phyloP scores from a whole-genome alignment of 768 basidiomycete species.

The Leccinellum rugosiceps region DNA sequence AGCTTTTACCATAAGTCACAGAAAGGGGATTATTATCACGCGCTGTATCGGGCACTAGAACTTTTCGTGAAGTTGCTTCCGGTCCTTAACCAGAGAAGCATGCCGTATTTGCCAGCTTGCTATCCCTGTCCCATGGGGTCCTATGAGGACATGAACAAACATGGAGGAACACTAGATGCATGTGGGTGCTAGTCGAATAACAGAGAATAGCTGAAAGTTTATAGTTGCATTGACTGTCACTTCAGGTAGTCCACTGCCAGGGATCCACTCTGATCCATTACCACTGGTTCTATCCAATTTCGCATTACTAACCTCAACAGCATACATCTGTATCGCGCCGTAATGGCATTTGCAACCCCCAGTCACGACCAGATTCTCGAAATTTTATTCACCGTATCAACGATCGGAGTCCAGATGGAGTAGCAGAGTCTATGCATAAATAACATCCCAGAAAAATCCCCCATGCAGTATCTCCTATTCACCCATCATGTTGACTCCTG shows the following conservation, averaged over 20 bases:
- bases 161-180: neutral
- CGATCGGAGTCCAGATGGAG: neutral
- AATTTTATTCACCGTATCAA: neutral
- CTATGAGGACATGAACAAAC: neutral
- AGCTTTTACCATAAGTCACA: too few relatives aligned
- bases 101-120: neutral
- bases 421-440: slow-evolving; percentile 7
- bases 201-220: neutral
- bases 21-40: too few relatives aligned
- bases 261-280: neutral
- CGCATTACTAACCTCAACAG: neutral
- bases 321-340: neutral
- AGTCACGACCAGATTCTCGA: neutral
- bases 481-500: slow-evolving; percentile 17
- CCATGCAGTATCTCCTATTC: neutral
- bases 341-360: neutral
- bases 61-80: too few relatives aligned
- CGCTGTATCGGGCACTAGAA: too few relatives aligned
- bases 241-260: neutral
- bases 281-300: neutral
- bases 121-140: neutral
- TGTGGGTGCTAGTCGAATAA: neutral
- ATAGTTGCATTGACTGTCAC: neutral
- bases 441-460: neutral
- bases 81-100: neutral